Conservation (phyloP, 805 yeast genomes). For the Kodamaea laetipori region DNA sequence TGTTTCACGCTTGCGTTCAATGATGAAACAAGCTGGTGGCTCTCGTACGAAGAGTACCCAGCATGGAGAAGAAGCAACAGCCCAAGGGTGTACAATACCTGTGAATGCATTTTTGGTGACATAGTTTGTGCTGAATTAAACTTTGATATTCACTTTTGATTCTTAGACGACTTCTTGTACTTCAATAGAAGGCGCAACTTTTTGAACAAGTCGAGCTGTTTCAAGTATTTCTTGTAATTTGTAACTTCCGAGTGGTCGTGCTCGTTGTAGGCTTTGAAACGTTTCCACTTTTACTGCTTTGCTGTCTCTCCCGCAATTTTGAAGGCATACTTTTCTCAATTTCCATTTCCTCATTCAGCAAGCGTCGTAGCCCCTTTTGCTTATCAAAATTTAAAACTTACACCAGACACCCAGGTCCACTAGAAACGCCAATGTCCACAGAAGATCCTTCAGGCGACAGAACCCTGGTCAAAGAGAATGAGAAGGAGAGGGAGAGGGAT, state of each 20-base stretch:
- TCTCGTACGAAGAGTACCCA: slow-evolving; percentile 56
- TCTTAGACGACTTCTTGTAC: neutral
- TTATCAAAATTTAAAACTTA: too few relatives aligned
- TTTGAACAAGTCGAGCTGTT: too few relatives aligned
- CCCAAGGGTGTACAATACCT: slow-evolving; percentile 15
- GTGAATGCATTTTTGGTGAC: slow-evolving; percentile 3
- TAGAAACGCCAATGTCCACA: neutral
- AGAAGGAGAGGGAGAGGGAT: neutral
- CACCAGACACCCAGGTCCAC: too few relatives aligned
- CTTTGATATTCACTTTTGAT: slow-evolving; percentile 1
- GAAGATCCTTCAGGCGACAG: neutral
- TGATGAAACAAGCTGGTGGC: slow-evolving; percentile 37
- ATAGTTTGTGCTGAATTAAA: slow-evolving; percentile 1
- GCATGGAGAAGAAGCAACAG: slow-evolving; percentile 43
- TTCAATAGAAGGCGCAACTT: too few relatives aligned
- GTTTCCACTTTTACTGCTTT: too few relatives aligned
- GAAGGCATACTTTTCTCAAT: too few relatives aligned
- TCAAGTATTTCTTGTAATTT: too few relatives aligned
- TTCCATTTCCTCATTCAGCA: too few relatives aligned
- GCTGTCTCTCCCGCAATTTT: too few relatives aligned
- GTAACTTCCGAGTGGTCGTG: too few relatives aligned
- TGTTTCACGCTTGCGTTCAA: slow-evolving; percentile 51
- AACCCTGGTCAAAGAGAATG: neutral
- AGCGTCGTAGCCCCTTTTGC: too few relatives aligned
- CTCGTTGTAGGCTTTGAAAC: too few relatives aligned